Evolutionary conservation across 2,329 filamentous ascomycete genomes (phyloP).

Genomic region (Penicillium sclerotiorum): DNA sequence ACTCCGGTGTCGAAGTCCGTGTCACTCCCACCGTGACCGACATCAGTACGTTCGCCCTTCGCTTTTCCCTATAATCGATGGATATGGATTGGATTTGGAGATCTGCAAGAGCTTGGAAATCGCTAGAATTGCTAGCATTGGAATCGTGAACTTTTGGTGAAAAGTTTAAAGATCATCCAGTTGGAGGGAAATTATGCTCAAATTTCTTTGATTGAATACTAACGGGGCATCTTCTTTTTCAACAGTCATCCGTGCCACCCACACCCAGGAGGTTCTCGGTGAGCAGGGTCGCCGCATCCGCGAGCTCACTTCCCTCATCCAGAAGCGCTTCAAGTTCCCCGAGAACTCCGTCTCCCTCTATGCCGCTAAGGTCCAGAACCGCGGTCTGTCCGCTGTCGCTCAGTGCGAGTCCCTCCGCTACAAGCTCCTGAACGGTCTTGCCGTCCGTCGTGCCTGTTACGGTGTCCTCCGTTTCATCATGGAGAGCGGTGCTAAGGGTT

Average conservation of each 20-base stretch:
- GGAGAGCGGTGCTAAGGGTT: constrained; percentile 99
- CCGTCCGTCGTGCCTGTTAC: constrained; percentile 98
- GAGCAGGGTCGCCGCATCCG: constrained; percentile 99
- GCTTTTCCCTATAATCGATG: constrained; percentile 20
- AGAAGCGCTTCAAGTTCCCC: constrained; percentile 99
- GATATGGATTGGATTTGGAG: constrained; percentile 17
- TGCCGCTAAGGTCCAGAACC: constrained; percentile 99
- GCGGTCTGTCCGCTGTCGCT: constrained; percentile 98
- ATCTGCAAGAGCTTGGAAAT: constrained; percentile 12
- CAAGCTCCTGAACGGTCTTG: constrained; percentile 99
- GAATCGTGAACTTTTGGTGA: constrained; percentile 8
- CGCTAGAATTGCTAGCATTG: constrained; percentile 7
- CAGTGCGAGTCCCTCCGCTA: constrained; percentile 99
- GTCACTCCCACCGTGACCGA: constrained; percentile 99
- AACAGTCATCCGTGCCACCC: constrained; percentile 92
- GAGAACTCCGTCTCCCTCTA: constrained; percentile 99
- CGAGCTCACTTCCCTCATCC: constrained; percentile 99
- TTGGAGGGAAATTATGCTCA: constrained; percentile 8
- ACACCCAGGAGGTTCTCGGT: constrained; percentile 99
- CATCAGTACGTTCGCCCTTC: constrained; percentile 67
- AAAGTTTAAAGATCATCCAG: constrained; percentile 1
- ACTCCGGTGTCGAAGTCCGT: constrained; percentile 99
- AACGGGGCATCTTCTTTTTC: constrained; percentile 33
- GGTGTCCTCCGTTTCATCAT: constrained; percentile 99
- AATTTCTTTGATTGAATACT: constrained; percentile 29